Evolutionary conservation across 2,329 filamentous ascomycete species (phyloP).

Genomic region (Thielaviopsis ethacetica): DNA sequence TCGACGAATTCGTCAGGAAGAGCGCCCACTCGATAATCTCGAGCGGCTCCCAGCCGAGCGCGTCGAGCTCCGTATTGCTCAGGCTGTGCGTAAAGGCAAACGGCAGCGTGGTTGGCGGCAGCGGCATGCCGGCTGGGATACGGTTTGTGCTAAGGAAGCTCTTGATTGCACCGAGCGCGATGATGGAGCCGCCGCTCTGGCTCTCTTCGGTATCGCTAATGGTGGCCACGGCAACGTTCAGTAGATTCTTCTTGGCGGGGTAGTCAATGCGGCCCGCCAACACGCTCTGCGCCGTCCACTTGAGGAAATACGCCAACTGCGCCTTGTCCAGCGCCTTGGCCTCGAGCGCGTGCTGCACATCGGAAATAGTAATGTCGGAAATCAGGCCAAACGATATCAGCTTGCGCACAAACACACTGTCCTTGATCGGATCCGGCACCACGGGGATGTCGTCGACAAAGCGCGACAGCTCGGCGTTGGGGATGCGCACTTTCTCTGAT

Average conservation of each 20-base stretch:
- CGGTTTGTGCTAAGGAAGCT: slow-evolving; percentile 61
- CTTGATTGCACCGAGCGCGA: slow-evolving; percentile 59
- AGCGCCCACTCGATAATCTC: slow-evolving; percentile 74
- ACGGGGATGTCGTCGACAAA: slow-evolving; percentile 86
- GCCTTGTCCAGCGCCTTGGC: slow-evolving; percentile 61
- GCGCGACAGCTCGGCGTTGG: slow-evolving; percentile 42
- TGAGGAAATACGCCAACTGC: slow-evolving; percentile 69
- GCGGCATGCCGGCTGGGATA: slow-evolving; percentile 65
- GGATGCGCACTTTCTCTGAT: slow-evolving; percentile 70
- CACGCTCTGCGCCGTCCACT: slow-evolving; percentile 64
- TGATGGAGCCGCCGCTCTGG: slow-evolving; percentile 48
- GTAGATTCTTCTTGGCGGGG: slow-evolving; percentile 48
- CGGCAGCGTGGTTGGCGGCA: slow-evolving; percentile 69
- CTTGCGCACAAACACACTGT: slow-evolving; percentile 60
- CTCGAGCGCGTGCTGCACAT: slow-evolving; percentile 72
- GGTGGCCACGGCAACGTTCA: slow-evolving; percentile 66
- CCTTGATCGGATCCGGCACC: slow-evolving; percentile 59
- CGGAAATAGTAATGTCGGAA: slow-evolving; percentile 70
- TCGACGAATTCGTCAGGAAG: slow-evolving; percentile 56
- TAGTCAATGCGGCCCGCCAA: slow-evolving; percentile 55
- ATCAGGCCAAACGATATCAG: slow-evolving; percentile 73
- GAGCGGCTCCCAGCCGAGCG: slow-evolving; percentile 73
- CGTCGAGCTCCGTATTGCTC: slow-evolving; percentile 50
- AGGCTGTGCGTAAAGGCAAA: slow-evolving; percentile 64
- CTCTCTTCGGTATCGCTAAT: slow-evolving; percentile 40